phyloP scores from a whole-genome alignment of 768 basidiomycete species.

The Xanthoconium stramineum region DNA sequence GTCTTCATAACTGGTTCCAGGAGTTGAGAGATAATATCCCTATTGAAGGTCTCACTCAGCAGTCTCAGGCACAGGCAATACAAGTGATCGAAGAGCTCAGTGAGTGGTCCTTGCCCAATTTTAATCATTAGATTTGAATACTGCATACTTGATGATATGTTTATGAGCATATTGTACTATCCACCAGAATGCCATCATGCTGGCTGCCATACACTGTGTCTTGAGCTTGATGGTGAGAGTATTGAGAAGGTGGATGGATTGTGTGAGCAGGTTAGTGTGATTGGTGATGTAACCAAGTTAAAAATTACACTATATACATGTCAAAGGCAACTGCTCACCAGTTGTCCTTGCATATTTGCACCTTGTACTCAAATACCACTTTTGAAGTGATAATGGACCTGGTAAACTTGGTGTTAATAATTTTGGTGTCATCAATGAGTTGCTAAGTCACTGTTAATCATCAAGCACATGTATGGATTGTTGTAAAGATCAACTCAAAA shows the following conservation, averaged over 20 bases:
- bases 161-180: too few species aligned
- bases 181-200: too few species aligned
- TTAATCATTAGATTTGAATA: too few species aligned
- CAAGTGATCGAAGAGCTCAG: too few species aligned
- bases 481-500: conserved; percentile 71
- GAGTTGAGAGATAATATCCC: too few species aligned
- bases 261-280: conserved; percentile 74
- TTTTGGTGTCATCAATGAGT: conserved; percentile 83
- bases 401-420: conserved; percentile 85
- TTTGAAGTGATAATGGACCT: conserved; percentile 98
- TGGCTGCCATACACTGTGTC: conserved; percentile 84
- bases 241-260: conserved; percentile 87
- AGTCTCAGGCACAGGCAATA: too few species aligned
- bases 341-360: conserved; percentile 91
- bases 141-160: too few species aligned
- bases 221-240: conserved; percentile 80
- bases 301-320: background rate
- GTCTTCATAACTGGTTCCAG: too few species aligned
- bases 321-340: conserved; percentile 47
- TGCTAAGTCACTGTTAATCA: conserved; percentile 50
- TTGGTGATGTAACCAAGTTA: conserved; percentile 42
- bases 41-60: too few species aligned
- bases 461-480: background rate
- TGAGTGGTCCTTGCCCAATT: too few species aligned
- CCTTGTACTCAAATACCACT: conserved; percentile 95